Evolutionary conservation across 805 yeast genomes (phyloP), one percentile per base, ranked within the genome.

Genomic region (Yarrowia sp.): DNA sequence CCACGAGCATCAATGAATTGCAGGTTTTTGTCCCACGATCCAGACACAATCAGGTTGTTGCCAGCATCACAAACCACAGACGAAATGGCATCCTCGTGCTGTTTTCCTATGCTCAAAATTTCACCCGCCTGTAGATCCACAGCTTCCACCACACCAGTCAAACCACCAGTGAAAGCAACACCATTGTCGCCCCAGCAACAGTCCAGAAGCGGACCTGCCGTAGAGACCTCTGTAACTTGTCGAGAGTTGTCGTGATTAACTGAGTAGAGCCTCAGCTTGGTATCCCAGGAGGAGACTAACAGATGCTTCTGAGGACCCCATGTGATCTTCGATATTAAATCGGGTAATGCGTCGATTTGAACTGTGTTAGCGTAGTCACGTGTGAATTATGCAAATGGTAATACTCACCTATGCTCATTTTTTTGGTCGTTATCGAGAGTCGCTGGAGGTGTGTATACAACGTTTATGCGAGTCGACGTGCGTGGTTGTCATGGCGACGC

Each of bases 11-110:
- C 90, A 8, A 81, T 72, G 15, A 81, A 73, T 65, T 77, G 81
- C 8, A 88, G 62, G 0, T 77, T 66, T 3, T 83, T 83, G 71
- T 86, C 88, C 86, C 91, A 87, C 0, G 90, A 83, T 0, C 88
- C 88, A 1, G 86, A 78, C 0, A 85, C 73, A 2, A 87, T 64
- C 1, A 75, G 67, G 15, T 76, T 71, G 8, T 75, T 69, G 42
- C 65, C 55, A 10, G 69, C 60, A 65, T 77, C 71, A 66, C 72
- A 70, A 41, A 68, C 68, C 58, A 74, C 71, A 69, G 73, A 69
- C 68, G 78, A 76, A 60, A 86, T 71, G 9, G 86, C 84, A 32
- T 73, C 68, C 3, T 68, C 65, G 64, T 83, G 86, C 11, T 60
- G 69, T 13, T 70, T 67, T 8, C 77, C 77, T 0, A 76, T 55